A percentile compares a stretch with the other conserved stretches of the same genome.
Conservation (phyloP, 2,329 filamentous ascomycete genomes). For the Emmonsia crescens region DNA sequence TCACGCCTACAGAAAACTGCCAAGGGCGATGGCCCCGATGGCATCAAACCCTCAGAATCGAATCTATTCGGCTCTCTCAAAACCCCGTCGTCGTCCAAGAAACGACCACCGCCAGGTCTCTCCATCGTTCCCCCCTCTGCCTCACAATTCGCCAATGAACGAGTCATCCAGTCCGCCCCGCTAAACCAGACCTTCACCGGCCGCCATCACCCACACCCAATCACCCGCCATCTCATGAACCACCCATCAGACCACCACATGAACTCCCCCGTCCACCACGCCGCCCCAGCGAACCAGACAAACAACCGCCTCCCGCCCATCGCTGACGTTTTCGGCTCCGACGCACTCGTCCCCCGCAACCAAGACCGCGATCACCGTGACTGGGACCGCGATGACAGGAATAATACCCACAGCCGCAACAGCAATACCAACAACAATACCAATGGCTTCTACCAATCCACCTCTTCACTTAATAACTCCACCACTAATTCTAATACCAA, state of each 20-base stretch:
- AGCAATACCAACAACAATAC: conserved; percentile 7
- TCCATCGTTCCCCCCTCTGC: conserved; percentile 93
- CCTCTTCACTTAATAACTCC: conserved; percentile 37
- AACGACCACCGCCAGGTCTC: conserved; percentile 60
- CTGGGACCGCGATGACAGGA: conserved; percentile 10
- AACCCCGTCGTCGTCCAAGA: conserved; percentile 40
- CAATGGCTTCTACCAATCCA: conserved; percentile 40
- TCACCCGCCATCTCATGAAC: conserved; percentile 67
- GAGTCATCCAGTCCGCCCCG: conserved; percentile 93
- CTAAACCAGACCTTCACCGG: conserved; percentile 93
- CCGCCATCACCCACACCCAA: conserved; percentile 64
- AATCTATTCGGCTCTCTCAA: conserved; percentile 30
- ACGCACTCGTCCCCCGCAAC: conserved; percentile 48
- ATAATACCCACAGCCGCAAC: background rate
- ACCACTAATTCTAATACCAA: background rate
- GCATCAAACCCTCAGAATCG: conserved; percentile 44
- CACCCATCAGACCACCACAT: conserved; percentile 49
- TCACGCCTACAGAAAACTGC: conserved; percentile 78
- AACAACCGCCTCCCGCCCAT: conserved; percentile 88
- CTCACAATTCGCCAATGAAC: conserved; percentile 82
- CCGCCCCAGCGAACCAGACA: conserved; percentile 76
- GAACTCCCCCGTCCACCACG: conserved; percentile 57
- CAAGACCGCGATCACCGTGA: conserved; percentile 22
- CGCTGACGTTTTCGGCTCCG: conserved; percentile 78
- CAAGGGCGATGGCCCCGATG: conserved; percentile 59